A percentile compares a stretch with the other conserved stretches of the same genome.
These are phyloP conservation scores for Nakaseomyces bracarensis DNA, from an alignment of 1,139 yeast genomes.

Conservation along the genomic window DNA sequence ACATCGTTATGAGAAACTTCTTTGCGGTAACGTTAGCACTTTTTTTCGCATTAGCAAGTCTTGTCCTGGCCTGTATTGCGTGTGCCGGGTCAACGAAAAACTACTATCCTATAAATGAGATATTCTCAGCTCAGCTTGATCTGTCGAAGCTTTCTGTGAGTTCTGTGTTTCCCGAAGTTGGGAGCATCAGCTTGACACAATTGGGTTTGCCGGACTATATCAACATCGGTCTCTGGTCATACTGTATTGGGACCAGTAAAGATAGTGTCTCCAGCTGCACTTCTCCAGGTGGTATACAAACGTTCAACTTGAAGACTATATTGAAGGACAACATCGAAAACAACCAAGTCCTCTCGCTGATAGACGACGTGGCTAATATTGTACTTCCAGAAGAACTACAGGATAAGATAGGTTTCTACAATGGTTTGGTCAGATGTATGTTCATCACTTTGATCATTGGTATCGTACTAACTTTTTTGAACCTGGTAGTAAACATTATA, in stretches of 20 bases:
- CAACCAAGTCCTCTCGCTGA: slow-evolving; percentile 16
- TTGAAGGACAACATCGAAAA: slow-evolving; percentile 21
- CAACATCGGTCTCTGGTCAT: slow-evolving; percentile 31
- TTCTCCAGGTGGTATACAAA: slow-evolving; percentile 27
- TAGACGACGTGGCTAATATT: slow-evolving; percentile 19
- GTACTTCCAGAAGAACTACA: slow-evolving; percentile 21
- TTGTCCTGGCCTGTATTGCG: slow-evolving; percentile 25
- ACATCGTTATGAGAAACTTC: slow-evolving; percentile 23
- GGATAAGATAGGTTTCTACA: slow-evolving; percentile 21
- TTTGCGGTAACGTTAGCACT: slow-evolving; percentile 18
- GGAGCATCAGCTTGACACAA: slow-evolving; percentile 8
- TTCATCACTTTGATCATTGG: slow-evolving; percentile 26
- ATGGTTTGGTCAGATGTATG: slow-evolving; percentile 25
- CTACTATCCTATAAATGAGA: slow-evolving; percentile 24
- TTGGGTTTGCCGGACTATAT: slow-evolving; percentile 23
- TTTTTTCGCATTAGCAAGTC: slow-evolving; percentile 21
- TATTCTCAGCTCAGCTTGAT: slow-evolving; percentile 27
- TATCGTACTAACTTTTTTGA: slow-evolving; percentile 20
- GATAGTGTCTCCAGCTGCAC: slow-evolving; percentile 21
- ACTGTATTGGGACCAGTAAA: slow-evolving; percentile 19
- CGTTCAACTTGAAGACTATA: slow-evolving; percentile 20
- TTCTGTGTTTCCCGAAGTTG: slow-evolving; percentile 14
- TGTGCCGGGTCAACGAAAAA: slow-evolving; percentile 30
- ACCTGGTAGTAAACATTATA: slow-evolving; percentile 17
- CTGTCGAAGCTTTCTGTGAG: slow-evolving; percentile 14